Conservation (phyloP, 1,139 yeast species). For the Geotrichum cucujoidarum region DNA sequence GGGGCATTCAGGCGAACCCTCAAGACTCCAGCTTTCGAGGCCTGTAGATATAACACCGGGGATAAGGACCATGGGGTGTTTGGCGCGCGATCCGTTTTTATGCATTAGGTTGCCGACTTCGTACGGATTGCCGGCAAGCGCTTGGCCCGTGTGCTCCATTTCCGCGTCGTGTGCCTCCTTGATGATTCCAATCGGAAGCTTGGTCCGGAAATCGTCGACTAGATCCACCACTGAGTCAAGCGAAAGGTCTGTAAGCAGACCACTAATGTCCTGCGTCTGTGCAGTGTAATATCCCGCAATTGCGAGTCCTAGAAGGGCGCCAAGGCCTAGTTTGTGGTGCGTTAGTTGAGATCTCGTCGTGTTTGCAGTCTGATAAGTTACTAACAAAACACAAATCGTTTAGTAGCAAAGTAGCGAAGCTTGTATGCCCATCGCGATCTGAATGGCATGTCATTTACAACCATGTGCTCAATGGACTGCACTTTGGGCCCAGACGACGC, state of each 20-base stretch:
- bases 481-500: neutral
- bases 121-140: slow-evolving; percentile 67
- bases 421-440: slow-evolving; percentile 6
- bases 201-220: slow-evolving; percentile 34
- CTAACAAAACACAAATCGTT: slow-evolving; percentile 15
- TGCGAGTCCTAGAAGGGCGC: slow-evolving; percentile 65
- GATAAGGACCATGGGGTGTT: slow-evolving; percentile 80
- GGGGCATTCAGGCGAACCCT: slow-evolving; percentile 73
- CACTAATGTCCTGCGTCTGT: slow-evolving; percentile 44
- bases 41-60: slow-evolving; percentile 98
- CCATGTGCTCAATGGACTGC: neutral
- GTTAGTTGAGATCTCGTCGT: slow-evolving; percentile 33
- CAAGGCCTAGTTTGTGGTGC: slow-evolving; percentile 36
- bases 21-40: slow-evolving; percentile 86
- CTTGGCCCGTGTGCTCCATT: slow-evolving; percentile 23
- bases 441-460: neutral
- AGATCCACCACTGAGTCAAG: slow-evolving; percentile 40
- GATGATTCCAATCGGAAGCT: slow-evolving; percentile 60
- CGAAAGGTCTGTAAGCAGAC: slow-evolving; percentile 52
- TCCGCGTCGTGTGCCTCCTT: slow-evolving; percentile 56
- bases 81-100: slow-evolving; percentile 48
- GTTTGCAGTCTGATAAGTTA: neutral
- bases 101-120: slow-evolving; percentile 75
- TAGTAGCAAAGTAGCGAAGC: slow-evolving; percentile 1
- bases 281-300: slow-evolving; percentile 65